Conservation (phyloP, 768 basidiomycete genomes). For the Pluteus cervinus region DNA sequence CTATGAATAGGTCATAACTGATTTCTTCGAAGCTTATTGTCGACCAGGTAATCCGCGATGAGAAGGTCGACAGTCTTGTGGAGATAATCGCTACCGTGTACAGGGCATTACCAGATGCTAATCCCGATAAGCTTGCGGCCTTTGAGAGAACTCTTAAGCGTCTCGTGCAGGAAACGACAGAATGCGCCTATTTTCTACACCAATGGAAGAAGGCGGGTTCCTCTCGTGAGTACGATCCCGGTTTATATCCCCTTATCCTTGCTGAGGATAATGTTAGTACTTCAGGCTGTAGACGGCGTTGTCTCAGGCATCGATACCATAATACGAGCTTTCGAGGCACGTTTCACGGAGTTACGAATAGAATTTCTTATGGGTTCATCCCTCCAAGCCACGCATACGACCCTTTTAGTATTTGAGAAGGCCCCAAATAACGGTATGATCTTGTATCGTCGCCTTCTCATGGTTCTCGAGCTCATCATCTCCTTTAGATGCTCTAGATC, state of each 20-base stretch:
- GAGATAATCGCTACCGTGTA: slow-evolving; percentile 6
- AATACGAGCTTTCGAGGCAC: slow-evolving; percentile 4
- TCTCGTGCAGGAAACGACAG: slow-evolving; percentile 3
- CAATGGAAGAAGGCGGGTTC: too few relatives aligned
- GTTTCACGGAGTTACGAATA: slow-evolving; percentile 3
- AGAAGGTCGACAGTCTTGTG: slow-evolving; percentile 3
- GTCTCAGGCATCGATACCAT: slow-evolving; percentile 2
- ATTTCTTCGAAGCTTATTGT: too few relatives aligned
- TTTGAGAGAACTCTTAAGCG: slow-evolving; percentile 5
- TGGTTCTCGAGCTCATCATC: not conserved
- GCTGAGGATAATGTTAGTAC: not conserved
- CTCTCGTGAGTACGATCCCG: not conserved
- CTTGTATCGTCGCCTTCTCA: not conserved
- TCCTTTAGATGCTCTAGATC: slow-evolving; percentile 1
- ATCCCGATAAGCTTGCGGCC: slow-evolving; percentile 5
- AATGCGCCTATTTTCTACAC: slow-evolving; percentile 9
- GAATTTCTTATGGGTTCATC: slow-evolving; percentile 4
- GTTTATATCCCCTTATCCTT: not conserved
- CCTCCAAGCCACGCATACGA: not conserved
- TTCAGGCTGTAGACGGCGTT: not conserved
- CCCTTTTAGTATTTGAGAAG: slow-evolving; percentile 5
- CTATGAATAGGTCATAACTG: too few relatives aligned
- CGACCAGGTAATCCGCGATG: slow-evolving; percentile 2
- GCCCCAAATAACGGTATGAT: slow-evolving; percentile 4
- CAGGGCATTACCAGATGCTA: slow-evolving; percentile 3